Evolutionary conservation across 2,329 filamentous ascomycete genomes (phyloP).

Genomic region (Botryotinia convoluta): DNA sequence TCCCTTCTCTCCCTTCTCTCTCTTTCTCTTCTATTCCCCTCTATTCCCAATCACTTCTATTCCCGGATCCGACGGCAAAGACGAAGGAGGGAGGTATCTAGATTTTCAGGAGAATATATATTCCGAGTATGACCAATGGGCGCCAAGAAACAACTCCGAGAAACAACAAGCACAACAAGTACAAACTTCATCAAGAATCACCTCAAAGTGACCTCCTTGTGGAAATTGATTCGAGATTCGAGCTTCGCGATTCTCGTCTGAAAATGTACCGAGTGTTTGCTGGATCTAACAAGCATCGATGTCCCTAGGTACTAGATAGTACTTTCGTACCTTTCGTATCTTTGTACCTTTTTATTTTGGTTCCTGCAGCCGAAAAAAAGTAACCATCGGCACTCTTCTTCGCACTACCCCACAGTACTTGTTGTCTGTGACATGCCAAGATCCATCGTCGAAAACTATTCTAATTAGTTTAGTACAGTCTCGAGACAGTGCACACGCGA

Average conservation of each 20-base stretch:
- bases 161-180: background rate
- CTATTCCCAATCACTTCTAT: background rate
- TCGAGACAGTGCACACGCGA: background rate
- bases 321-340: background rate
- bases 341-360: background rate
- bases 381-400: background rate
- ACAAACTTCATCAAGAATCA: background rate
- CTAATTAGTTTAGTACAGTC: background rate
- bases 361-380: constrained; percentile 1
- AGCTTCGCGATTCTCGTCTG: background rate
- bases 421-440: constrained; percentile 4
- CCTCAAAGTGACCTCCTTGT: background rate
- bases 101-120: background rate
- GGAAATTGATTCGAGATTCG: background rate
- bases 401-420: background rate
- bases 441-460: background rate
- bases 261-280: background rate
- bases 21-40: background rate
- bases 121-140: background rate
- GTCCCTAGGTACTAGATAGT: background rate
- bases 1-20: background rate
- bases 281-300: background rate
- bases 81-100: background rate
- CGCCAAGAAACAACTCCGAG: background rate
- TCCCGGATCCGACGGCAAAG: background rate